A percentile compares a stretch with the other conserved stretches of the same genome.
Conservation (phyloP, 495 filamentous ascomycete genomes). For the Penicillium cosmopolitanum region DNA sequence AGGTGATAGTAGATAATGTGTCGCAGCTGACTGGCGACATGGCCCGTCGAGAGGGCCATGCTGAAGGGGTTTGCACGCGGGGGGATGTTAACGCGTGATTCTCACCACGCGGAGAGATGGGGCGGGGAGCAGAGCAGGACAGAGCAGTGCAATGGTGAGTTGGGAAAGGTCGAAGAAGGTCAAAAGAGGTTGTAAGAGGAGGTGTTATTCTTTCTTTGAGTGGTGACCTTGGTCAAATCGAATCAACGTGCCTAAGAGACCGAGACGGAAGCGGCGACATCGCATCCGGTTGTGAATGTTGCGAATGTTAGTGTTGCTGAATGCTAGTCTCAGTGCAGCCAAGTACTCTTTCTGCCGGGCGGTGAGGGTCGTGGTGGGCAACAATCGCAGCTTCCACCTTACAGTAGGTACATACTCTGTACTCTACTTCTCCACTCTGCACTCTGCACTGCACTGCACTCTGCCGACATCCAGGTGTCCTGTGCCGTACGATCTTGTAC, state of each 20-base stretch:
- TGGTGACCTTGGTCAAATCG: constrained; percentile 6
- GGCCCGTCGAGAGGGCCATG: constrained; percentile 72
- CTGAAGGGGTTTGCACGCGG: constrained; percentile 25
- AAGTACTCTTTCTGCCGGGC: constrained; percentile 30
- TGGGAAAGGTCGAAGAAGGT: not conserved
- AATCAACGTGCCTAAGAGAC: not conserved
- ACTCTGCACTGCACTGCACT: too few species aligned
- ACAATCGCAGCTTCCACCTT: constrained; percentile 15
- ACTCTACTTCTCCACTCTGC: too few species aligned
- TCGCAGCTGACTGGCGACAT: constrained; percentile 74
- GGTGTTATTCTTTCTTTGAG: constrained; percentile 6
- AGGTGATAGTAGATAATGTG: constrained; percentile 90
- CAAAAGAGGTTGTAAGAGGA: not conserved
- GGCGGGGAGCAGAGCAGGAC: not conserved
- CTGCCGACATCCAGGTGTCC: too few species aligned
- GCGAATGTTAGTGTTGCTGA: not conserved
- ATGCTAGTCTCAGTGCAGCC: too few species aligned
- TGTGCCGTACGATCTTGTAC: too few species aligned
- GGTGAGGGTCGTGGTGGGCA: constrained; percentile 34
- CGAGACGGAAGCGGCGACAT: constrained; percentile 6
- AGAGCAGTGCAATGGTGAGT: not conserved
- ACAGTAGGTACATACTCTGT: too few species aligned
- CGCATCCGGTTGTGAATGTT: constrained; percentile 15
- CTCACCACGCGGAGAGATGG: not conserved
- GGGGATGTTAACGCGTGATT: constrained; percentile 11